Percentiles rank a stretch among this genome's conserved stretches.
Conservation (phyloP, 2,329 filamentous ascomycete genomes). For the Botrytis byssoidea region DNA sequence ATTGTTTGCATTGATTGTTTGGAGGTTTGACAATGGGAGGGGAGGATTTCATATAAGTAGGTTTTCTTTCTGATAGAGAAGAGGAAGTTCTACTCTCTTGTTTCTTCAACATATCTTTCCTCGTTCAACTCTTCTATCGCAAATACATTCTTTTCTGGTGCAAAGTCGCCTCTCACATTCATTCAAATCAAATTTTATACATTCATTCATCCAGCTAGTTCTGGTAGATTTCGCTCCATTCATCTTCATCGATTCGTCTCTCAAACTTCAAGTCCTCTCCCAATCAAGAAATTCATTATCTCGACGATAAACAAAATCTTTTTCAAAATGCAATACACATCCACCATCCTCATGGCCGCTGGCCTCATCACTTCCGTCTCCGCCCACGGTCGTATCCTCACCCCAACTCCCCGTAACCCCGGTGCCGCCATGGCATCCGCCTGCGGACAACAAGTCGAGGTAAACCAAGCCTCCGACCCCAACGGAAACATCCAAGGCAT, state of each 20-base stretch:
- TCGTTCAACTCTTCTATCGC: constrained; percentile 5
- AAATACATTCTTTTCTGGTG: constrained; percentile 19
- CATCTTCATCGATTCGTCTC: not conserved
- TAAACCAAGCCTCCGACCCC: constrained; percentile 36
- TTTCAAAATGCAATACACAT: constrained; percentile 33
- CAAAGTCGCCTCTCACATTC: constrained; percentile 22
- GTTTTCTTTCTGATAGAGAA: not conserved
- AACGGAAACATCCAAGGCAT: constrained; percentile 40
- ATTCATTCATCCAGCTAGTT: constrained; percentile 22
- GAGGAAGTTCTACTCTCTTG: not conserved
- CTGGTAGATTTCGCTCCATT: constrained; percentile 20
- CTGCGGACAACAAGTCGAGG: constrained; percentile 47
- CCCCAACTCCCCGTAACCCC: constrained; percentile 44
- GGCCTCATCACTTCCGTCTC: constrained; percentile 43
- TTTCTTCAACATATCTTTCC: constrained; percentile 14
- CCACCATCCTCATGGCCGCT: constrained; percentile 28
- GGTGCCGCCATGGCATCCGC: constrained; percentile 43
- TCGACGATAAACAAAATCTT: not conserved
- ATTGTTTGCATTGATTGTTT: not conserved
- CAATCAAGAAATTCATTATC: not conserved
- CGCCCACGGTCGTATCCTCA: constrained; percentile 50
- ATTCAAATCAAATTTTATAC: constrained; percentile 9
- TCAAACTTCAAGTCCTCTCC: not conserved
- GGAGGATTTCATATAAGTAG: constrained; percentile 10
- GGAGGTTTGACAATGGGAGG: not conserved